Conservation (phyloP, 2,329 filamentous ascomycete species). For the Aspergillus ochraceus region DNA sequence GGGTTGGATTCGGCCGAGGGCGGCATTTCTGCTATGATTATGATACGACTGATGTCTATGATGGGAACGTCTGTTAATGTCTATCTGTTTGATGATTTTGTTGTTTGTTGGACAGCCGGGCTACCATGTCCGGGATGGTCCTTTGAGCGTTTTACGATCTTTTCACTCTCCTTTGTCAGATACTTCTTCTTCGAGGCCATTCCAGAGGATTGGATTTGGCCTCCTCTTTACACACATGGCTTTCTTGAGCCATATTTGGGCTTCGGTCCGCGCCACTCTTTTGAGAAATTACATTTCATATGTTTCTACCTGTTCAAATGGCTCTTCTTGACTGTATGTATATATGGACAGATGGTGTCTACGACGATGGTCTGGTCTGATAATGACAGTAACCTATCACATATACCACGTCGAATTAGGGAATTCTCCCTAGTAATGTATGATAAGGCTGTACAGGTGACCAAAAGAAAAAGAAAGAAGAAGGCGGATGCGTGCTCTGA, state of each 20-base stretch:
- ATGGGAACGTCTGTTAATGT: constrained; percentile 22
- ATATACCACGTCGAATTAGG: no score
- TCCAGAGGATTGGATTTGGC: background rate
- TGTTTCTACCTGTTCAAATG: constrained; percentile 6
- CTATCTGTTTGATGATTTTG: constrained; percentile 9
- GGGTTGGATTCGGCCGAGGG: constrained; percentile 13
- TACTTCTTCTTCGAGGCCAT: background rate
- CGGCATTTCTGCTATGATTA: constrained; percentile 24
- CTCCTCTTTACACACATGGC: background rate
- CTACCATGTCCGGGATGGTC: constrained; percentile 11
- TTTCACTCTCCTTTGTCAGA: constrained; percentile 10
- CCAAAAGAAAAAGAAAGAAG: no score
- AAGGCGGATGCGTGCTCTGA: no score
- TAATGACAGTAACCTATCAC: background rate
- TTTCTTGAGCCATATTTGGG: background rate
- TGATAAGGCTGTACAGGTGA: no score
- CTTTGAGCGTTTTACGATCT: constrained; percentile 10
- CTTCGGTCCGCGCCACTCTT: constrained; percentile 7
- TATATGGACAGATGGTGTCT: background rate
- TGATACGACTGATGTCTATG: constrained; percentile 26
- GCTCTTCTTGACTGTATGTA: constrained; percentile 4
- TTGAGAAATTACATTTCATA: constrained; percentile 16
- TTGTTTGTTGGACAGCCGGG: constrained; percentile 15
- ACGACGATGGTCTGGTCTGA: background rate
- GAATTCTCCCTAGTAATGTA: no score